Base-by-base conservation (phyloP, 2,329 filamentous ascomycete genomes). In the Zymoseptoria tritici region DNA sequence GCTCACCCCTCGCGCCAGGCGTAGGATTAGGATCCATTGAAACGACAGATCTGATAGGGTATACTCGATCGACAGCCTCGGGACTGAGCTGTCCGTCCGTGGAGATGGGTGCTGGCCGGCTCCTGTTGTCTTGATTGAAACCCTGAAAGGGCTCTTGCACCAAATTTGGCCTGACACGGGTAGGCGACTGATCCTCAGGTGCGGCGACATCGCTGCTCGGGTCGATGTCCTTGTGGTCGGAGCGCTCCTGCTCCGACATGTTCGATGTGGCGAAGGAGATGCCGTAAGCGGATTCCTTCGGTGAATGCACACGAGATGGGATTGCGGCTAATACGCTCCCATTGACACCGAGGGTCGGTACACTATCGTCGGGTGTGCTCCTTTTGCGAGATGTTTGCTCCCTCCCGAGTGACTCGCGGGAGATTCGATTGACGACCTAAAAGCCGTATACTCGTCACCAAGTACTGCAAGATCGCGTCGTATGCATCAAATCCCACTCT, bases 21-120 rank as follows among this genome's bases (percentile, higher is more conserved):
- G 75, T 79, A 1, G 76, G 74, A 9, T 73, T 74, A 6, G 83
- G 83, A 66, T 89, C 85, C 49, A 92, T 83, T 6, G 84, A 89
- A 22, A 93, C 79, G 51, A 90, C 86, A n/a, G 88, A 91, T 54
- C 88, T 84, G 31, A 93, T 88, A n/a, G 89, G 89, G 59, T 89
- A 93, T 4, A 93, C 87, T 57, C 88, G 82, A 68, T 92, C 81
- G 53, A 76, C 71, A 4, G 74, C 66, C 49, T 71, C 72, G 19
- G 77, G 77, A 63, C 76, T 78, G 54, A 77, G 65, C 6, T 67
- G 56, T 50, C 68, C 72, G 5, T 46, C 36, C 1, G 36, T 46
- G 13, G 36, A 46, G 13, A 46, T 4, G 13, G 13, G 36, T 16
- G 36, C 11, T 9, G 36, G 36, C 13, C 36, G 36, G 13, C 16